Evolutionary conservation across 1,284 basidiomycete species (phyloP).

Genomic region (Coniferiporia weirii): DNA sequence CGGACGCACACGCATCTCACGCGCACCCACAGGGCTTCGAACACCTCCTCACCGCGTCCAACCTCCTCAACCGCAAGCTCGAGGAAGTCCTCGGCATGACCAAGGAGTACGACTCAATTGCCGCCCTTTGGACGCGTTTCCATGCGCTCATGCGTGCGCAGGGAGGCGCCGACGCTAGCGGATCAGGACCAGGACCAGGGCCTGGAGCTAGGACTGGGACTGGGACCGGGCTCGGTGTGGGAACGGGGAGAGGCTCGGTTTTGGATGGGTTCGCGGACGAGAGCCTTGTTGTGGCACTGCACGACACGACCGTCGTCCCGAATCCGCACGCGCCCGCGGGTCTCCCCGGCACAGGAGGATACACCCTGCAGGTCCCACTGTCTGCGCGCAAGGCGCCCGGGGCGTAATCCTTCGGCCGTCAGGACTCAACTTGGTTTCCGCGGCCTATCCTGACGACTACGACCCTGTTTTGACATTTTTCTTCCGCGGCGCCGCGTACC

Average conservation of each 20-base stretch:
- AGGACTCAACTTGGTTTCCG: too few species aligned
- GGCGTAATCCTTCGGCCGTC: constrained; percentile 18
- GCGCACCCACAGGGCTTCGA: constrained; percentile 72
- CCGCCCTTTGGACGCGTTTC: constrained; percentile 81
- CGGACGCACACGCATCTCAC: background rate
- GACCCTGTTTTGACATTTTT: too few species aligned
- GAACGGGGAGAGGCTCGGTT: too few species aligned
- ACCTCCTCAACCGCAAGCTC: constrained; percentile 86
- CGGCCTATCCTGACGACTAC: too few species aligned
- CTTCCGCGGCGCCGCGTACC: too few species aligned
- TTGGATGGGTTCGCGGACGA: constrained; percentile 27
- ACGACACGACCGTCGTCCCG: constrained; percentile 6
- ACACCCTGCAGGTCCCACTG: constrained; percentile 33
- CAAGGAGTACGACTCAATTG: constrained; percentile 88
- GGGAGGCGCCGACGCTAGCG: constrained; percentile 26
- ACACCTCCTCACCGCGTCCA: constrained; percentile 79
- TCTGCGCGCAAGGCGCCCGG: constrained; percentile 32
- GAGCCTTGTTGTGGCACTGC: constrained; percentile 17
- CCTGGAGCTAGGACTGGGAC: constrained; percentile 28
- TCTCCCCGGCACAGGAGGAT: constrained; percentile 51
- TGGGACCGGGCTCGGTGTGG: constrained; percentile 34
- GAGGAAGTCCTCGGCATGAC: constrained; percentile 92
- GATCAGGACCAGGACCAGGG: background rate
- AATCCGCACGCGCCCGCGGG: constrained; percentile 17
- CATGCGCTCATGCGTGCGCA: constrained; percentile 69